Evolutionary conservation across 768 basidiomycete genomes (phyloP).

Genomic region (Tylopilus intermedius): DNA sequence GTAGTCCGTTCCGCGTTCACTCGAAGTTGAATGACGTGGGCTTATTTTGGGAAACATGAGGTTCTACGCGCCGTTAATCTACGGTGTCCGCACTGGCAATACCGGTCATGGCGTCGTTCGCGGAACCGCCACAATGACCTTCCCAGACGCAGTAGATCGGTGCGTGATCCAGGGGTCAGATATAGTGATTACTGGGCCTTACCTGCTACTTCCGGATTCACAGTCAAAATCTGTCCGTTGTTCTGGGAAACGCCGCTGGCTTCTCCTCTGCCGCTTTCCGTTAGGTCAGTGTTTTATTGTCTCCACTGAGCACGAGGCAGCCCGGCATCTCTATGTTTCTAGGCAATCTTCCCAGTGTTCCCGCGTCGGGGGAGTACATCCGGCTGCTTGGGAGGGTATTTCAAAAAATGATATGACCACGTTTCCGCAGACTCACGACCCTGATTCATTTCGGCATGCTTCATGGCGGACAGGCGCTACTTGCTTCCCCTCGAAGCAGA

Average conservation of each 20-base stretch:
- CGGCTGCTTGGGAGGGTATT: background rate
- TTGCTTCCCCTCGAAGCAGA: conserved; percentile 11
- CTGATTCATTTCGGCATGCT: conserved; percentile 30
- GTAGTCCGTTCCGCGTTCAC: conserved; percentile 1
- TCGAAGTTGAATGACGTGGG: background rate
- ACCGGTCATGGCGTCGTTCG: conserved; percentile 20
- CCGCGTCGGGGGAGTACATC: background rate
- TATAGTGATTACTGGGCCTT: conserved; percentile 22
- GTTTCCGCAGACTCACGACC: conserved; percentile 13
- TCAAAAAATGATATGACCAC: conserved; percentile 1
- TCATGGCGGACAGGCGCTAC: conserved; percentile 12
- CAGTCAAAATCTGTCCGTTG: conserved; percentile 19
- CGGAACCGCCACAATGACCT: conserved; percentile 27
- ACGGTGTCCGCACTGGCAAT: conserved; percentile 18
- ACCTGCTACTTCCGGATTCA: conserved; percentile 26
- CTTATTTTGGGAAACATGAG: conserved; percentile 10
- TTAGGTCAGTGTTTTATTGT: background rate
- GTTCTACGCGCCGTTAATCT: conserved; percentile 18
- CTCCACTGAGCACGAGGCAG: conserved; percentile 1
- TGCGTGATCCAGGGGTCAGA: conserved; percentile 19
- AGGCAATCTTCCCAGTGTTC: background rate
- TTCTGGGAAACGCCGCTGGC: conserved; percentile 22
- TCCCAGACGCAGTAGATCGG: conserved; percentile 26
- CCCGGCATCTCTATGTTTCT: background rate
- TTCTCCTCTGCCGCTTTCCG: conserved; percentile 12